Base-by-base conservation (phyloP, 1,284 basidiomycete species). In the Mycena citricolor region DNA sequence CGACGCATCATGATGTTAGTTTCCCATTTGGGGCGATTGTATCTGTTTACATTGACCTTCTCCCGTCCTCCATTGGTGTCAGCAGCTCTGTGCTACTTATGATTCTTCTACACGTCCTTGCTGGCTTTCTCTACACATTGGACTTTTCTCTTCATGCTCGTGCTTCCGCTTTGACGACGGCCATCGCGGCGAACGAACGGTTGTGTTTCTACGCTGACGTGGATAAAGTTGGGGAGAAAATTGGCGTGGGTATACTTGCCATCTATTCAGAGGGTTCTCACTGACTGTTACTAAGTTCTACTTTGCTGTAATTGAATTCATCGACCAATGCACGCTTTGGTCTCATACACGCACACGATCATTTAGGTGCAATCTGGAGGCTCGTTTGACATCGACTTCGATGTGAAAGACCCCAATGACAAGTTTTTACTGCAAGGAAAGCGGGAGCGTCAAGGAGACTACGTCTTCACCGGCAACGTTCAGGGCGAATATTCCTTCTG, bases 401-500 rank as follows among this genome's bases (percentile, higher is more conserved):
- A 88, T 53, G 80, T 99, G 53, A 90, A 86, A 57, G 91, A 94
- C 63, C 95, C 97, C 10, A 81, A 81, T 46, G 87, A 91, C 62
- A 90, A 84, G 61, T 71, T 94, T 34, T 66, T 99, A 28, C 79
- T 98, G 32, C 86, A 93, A 42, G 97, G 93, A 42, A 66, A 78
- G 55, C 82, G 85, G 32, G 94, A 98, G 61, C 83, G 91, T 25
- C 94, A 98, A 61, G 93, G 95, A 31, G 97, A 99, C 77, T 97
- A 87, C 61, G 91, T 99, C 51, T 83, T 99, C 55, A 99, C 97
- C 4, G 95, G 91, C 11, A 94, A 97, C 68, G 79, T 79, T 26
- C 78, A 87, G 44, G 95, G 95, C 58, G 97, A 99, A 76, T 98
- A 98, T 68, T 74, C 92, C 3, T 99, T 99, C 72, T 99, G 97